Percentiles rank a stretch among this genome's conserved stretches.
Evolutionary conservation across 73 alveolate species (phyloP).

Genomic region (Durusdinium trenchii): DNA sequence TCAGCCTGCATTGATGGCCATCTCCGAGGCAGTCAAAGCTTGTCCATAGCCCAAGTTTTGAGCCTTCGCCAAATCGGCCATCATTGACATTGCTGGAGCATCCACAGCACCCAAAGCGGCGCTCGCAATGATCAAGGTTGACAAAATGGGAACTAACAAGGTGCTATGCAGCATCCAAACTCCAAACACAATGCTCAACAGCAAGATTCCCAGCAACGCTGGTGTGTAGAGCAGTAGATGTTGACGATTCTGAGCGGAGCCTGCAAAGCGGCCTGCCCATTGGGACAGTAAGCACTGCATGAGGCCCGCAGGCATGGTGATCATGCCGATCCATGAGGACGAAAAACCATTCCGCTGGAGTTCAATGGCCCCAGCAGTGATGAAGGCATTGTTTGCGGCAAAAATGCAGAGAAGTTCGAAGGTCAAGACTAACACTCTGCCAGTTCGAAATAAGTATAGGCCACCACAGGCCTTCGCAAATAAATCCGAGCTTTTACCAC

Average conservation of each 20-base stretch:
- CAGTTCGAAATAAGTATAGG: not conserved
- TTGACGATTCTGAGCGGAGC: constrained; percentile 5
- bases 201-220: not conserved
- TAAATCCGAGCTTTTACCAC: not conserved
- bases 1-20: constrained; percentile 65
- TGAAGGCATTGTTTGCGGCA: constrained; percentile 32
- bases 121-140: not conserved
- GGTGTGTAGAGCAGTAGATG: constrained; percentile 22
- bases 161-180: constrained; percentile 19
- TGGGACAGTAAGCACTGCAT: constrained; percentile 39
- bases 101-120: constrained; percentile 59
- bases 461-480: constrained; percentile 72
- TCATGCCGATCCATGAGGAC: constrained; percentile 37
- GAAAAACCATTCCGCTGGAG: constrained; percentile 27
- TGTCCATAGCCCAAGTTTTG: constrained; percentile 55
- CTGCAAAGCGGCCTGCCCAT: constrained; percentile 56
- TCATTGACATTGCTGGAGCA: constrained; percentile 58
- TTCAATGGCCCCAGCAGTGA: constrained; percentile 42
- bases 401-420: constrained; percentile 41
- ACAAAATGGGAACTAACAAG: constrained; percentile 16
- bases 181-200: not conserved
- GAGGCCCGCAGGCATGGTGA: constrained; percentile 33
- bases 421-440: constrained; percentile 22
- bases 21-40: constrained; percentile 51
- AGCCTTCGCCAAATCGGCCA: constrained; percentile 39